Conservation (phyloP, 768 basidiomycete species). For the Wakefieldia striispora region DNA sequence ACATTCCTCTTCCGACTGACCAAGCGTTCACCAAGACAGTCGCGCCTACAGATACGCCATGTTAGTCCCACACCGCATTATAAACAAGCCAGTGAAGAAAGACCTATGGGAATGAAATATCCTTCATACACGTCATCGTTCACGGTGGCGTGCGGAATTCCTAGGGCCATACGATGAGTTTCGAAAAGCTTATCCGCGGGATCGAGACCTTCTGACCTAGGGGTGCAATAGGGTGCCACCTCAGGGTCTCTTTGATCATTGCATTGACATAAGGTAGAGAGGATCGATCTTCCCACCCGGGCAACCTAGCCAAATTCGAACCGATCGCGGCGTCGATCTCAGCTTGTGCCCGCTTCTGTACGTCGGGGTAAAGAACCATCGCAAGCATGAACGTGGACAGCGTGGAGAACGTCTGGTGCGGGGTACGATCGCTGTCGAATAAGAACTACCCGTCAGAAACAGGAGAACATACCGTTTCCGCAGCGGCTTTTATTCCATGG, state of each 20-base stretch:
- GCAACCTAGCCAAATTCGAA: conserved; percentile 4
- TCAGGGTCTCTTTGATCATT: conserved; percentile 10
- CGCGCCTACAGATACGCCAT: background rate
- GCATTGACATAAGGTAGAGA: conserved; percentile 10
- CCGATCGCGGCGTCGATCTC: conserved; percentile 13
- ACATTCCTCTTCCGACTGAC: background rate
- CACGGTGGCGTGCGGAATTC: conserved; percentile 28
- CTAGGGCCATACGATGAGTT: background rate
- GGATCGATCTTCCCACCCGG: conserved; percentile 14
- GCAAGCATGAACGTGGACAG: conserved; percentile 8
- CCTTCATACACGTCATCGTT: conserved; percentile 40
- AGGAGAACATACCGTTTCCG: conserved; percentile 8
- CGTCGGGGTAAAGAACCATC: conserved; percentile 16
- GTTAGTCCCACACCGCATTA: background rate
- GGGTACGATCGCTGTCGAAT: background rate
- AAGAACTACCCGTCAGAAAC: background rate
- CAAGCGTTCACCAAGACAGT: conserved; percentile 3
- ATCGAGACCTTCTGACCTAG: conserved; percentile 5
- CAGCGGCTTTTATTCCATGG: background rate
- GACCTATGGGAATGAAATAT: conserved; percentile 45
- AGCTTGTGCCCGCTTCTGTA: conserved; percentile 13
- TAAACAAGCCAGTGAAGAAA: background rate
- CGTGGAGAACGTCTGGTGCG: conserved; percentile 2
- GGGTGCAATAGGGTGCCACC: conserved; percentile 7
- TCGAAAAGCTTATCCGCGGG: too few relatives aligned